Conservation (phyloP, 345 rosid genomes). For the Diplotaxis tenuifolia region DNA sequence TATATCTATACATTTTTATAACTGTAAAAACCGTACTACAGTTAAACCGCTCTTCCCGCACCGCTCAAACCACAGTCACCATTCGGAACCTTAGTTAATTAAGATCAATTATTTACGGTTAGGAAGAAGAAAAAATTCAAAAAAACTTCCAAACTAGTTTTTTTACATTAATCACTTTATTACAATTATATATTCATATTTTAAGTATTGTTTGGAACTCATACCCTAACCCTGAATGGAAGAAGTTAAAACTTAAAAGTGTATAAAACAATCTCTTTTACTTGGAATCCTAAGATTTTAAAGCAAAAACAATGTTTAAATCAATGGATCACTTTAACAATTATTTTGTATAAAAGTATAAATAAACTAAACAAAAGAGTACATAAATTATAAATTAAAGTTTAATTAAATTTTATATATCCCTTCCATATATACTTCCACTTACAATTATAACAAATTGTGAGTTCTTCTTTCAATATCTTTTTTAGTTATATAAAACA, state of each 20-base stretch:
- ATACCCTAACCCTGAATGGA: not conserved
- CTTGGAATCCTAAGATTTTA: not conserved
- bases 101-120: not conserved
- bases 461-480: not conserved
- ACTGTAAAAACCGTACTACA: too few species aligned
- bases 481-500: too few species aligned
- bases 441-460: not conserved
- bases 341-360: not conserved
- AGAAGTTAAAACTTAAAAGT: not conserved
- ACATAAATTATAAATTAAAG: not conserved
- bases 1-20: too few species aligned
- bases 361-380: not conserved
- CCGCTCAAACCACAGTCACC: too few species aligned
- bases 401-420: too few species aligned
- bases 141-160: too few species aligned
- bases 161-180: not conserved
- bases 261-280: not conserved
- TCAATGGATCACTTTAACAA: not conserved
- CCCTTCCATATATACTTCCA: not conserved
- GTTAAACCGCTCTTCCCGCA: too few species aligned
- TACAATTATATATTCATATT: not conserved
- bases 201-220: not conserved
- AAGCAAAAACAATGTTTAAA: not conserved
- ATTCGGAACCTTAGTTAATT: not conserved
- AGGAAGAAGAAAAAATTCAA: too few species aligned